Percentiles rank a stretch among this genome's conserved stretches.
phyloP scores from a whole-genome alignment of 768 basidiomycete genomes.

The Panellus pusillus region DNA sequence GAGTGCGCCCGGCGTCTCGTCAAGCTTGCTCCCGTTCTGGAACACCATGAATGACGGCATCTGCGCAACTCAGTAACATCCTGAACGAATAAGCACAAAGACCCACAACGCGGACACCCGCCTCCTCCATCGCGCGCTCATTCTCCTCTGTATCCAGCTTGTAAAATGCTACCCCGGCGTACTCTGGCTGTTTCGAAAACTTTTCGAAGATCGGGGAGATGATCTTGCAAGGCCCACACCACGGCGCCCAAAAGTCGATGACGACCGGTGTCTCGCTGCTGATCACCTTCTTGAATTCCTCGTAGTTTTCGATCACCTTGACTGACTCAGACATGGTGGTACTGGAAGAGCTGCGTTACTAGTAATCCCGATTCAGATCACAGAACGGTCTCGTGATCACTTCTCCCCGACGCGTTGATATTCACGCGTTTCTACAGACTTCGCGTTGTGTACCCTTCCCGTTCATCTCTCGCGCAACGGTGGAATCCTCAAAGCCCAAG shows the following conservation, averaged over 20 bases:
- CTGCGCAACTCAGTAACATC: constrained; percentile 20
- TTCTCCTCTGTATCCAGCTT: constrained; percentile 73
- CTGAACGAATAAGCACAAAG: background rate
- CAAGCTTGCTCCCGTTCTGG: constrained; percentile 28
- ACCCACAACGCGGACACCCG: constrained; percentile 63
- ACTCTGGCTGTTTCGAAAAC: constrained; percentile 37
- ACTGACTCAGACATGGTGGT: constrained; percentile 43
- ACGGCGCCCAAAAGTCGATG: constrained; percentile 77
- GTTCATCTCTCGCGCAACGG: too few relatives aligned
- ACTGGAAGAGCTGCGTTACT: too few relatives aligned
- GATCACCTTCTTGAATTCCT: constrained; percentile 46
- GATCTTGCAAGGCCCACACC: constrained; percentile 71
- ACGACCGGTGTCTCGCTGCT: constrained; percentile 46
- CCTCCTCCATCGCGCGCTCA: constrained; percentile 52
- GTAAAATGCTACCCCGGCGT: constrained; percentile 54
- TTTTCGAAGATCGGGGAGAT: constrained; percentile 69
- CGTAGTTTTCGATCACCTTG: constrained; percentile 33
- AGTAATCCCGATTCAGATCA: too few relatives aligned
- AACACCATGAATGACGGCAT: constrained; percentile 38
- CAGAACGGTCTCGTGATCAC: too few relatives aligned
- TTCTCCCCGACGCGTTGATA: too few relatives aligned
- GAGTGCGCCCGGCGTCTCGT: constrained; percentile 40
- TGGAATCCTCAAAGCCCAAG: too few relatives aligned
- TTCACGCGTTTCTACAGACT: too few relatives aligned
- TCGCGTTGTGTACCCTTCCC: too few relatives aligned